Evolutionary conservation across 371 early-diverging fungal species (phyloP), one percentile per base, ranked within the genome.

Genomic region (Mucor plumbeus): DNA sequence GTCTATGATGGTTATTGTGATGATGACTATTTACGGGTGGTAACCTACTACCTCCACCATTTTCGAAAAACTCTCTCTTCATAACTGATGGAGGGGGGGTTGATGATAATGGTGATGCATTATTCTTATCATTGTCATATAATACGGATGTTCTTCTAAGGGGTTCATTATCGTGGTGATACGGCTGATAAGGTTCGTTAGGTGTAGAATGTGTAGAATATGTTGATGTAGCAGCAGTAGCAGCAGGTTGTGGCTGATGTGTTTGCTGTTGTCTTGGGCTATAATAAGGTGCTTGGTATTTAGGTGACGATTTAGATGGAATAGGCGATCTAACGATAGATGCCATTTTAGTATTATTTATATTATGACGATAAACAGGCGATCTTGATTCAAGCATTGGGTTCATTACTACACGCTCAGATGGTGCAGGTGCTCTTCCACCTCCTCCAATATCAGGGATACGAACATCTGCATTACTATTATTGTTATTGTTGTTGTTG

Each of bases 391-490:
- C 64, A 26, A 71, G 62, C 57, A 73, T 61, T 1, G 74, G 75
- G 43, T 78, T 74, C 78, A 77, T 77, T 56, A 72, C 64, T 7
- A 70, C 67, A 48, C 75, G 70, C 17, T 78, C 78, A 26, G 70
- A 70, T 3, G 78, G 78, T 8, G 73, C 70, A 33, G 75, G 75
- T 13, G 74, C 78, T 36, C 72, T 67, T 36, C 78, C 74, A 4
- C 66, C 66, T 48, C 72, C 72, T 41, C 78, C 72, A 62, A 82
- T 82, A 64, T 75, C 73, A 41, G 75, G 75, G 47, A 76, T 74
- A 40, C 75, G 72, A 13, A 75, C 73, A 50, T 79, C 76, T 17
- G 63, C 58, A 58, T 53, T 63, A 26, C 19, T 21, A n/a, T 6
- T 41, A 15, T 21, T 48, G 68, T 14, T 63, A 61, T 15, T 62